Evolutionary conservation across 306 rosid genomes (phyloP), one percentile per base, ranked within the genome.

Genomic region (Amphicarpaea edgeworthii): DNA sequence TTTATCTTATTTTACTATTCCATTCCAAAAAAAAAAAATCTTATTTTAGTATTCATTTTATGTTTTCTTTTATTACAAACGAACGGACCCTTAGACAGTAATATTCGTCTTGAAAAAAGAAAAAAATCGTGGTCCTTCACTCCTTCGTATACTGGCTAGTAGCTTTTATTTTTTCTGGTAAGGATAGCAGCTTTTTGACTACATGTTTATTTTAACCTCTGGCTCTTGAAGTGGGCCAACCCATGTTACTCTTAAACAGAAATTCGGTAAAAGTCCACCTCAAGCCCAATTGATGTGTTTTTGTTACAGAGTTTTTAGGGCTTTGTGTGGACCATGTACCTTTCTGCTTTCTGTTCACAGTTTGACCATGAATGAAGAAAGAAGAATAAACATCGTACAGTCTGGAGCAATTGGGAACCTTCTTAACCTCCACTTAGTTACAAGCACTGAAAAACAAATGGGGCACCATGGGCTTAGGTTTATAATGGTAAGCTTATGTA

Each of bases 341-440:
- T 75, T 16, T 66, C 24, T 47, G 24, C 11, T 66, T 40, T 3
- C 2, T 53, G 67, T 66, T 66, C 42, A 42, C 19, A 19, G 77
- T 73, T 83, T 73, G 80, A 68, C 67, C 68, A 58, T 12, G 41
- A n/a, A n/a, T n/a, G n/a, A n/a, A n/a, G n/a, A n/a, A 40, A 49
- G 30, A 24, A 71, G 24, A 20, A 69, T 17, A n/a, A 71, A 65
- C 53, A 71, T 12, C 3, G 59, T 71, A 42, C 64, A 62, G 26
- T 49, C 15, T 43, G 50, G 51, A n/a, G 16, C 72, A 40, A 68
- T 43, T 21, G 3, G 42, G 65, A 78, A 60, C n/a, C 16, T 43
- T 28, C 61, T 17, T 63, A 78, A 45, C 24, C 57, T 42, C 16
- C 83, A 54, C 65, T 47, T 67, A 26, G 64, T 58, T 68, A 77